Percentiles rank a stretch among this genome's conserved stretches.
These are phyloP conservation scores for Penicillium sp. DNA, from an alignment of 2,329 filamentous ascomycete genomes.

Conservation along the genomic window DNA sequence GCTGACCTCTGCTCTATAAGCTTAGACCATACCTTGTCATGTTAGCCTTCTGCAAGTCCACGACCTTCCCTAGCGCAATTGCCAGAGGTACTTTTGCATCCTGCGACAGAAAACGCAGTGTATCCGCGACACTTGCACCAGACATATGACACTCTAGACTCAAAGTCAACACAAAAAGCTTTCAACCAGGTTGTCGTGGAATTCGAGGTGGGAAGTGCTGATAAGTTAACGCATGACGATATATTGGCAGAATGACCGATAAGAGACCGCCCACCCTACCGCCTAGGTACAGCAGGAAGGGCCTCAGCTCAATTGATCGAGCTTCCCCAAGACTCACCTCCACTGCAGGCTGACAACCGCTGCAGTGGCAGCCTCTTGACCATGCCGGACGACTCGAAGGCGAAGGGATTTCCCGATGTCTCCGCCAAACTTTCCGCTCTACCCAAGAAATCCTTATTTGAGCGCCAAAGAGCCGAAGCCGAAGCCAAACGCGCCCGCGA, in stretches of 20 bases:
- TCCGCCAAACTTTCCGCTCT: conserved; percentile 76
- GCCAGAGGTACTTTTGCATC: conserved; percentile 57
- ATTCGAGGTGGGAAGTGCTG: background rate
- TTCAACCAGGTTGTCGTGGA: background rate
- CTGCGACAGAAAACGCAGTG: conserved; percentile 58
- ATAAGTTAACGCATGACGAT: background rate
- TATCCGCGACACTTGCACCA: conserved; percentile 34
- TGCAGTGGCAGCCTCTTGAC: conserved; percentile 24
- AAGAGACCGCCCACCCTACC: conserved; percentile 13
- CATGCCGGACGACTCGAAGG: conserved; percentile 41
- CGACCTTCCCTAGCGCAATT: conserved; percentile 54
- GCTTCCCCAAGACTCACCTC: conserved; percentile 5
- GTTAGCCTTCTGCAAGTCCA: conserved; percentile 51
- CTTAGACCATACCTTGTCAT: conserved; percentile 39
- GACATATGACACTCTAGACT: conserved; percentile 14
- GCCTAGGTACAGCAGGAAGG: conserved; percentile 11
- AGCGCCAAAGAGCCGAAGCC: conserved; percentile 82
- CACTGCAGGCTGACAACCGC: conserved; percentile 2
- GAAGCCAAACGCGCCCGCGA: conserved; percentile 84
- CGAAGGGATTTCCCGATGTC: conserved; percentile 63
- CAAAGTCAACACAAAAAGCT: background rate
- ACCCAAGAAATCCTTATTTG: conserved; percentile 81
- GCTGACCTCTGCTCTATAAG: conserved; percentile 5
- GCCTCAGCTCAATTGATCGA: background rate
- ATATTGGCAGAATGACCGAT: background rate